Evolutionary conservation across 169 alveolate species (phyloP), one percentile per base, ranked within the genome.

Genomic region (Amoebophrya sp.): DNA sequence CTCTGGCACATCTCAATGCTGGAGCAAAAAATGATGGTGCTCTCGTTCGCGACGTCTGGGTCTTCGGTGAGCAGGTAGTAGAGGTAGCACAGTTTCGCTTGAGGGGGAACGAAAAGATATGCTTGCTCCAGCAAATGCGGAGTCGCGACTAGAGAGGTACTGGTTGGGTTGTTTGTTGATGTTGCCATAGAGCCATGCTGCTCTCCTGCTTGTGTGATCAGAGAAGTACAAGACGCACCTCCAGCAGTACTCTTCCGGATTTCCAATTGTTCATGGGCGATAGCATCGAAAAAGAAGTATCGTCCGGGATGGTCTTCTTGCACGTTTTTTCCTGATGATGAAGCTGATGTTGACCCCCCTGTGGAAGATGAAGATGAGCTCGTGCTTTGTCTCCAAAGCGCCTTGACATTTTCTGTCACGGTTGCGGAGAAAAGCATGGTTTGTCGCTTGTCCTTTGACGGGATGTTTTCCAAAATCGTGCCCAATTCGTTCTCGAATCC

Each of bases 361-460:
- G n/a, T n/a, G n/a, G n/a, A n/a, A n/a, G n/a, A n/a, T n/a, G n/a
- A n/a, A n/a, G n/a, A n/a, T n/a, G n/a, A n/a, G 10, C 89, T 95
- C 95, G 41, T 95, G 91, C 33, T 96, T 95, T 0, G 97, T 91
- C 96, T 94, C 91, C 96, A 94, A n/a, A 97, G 91, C 93, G 95
- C 96, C 47, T 96, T 95, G 0, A 97, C 97, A 93, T 96, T 97
- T 92, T 96, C 96, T 40, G 99, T 98, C 96, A 98, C 97, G 0
- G 99, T 98, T 0, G 99, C 99, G 53, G 99, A 97, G 94, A 97
- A 98, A 54, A 98, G 94, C 90, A 96, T 97, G 29, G 99, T 98
- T 78, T 94, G 95, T 38, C 98, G 94, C 41, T 83, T 89, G 41
- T 41, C 77, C 40, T 55, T 40, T 10, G 97, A 97, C n/a, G 97